Evolutionary conservation across 2,329 filamentous ascomycete species (phyloP).

Genomic region (Cercospora nicotianae): DNA sequence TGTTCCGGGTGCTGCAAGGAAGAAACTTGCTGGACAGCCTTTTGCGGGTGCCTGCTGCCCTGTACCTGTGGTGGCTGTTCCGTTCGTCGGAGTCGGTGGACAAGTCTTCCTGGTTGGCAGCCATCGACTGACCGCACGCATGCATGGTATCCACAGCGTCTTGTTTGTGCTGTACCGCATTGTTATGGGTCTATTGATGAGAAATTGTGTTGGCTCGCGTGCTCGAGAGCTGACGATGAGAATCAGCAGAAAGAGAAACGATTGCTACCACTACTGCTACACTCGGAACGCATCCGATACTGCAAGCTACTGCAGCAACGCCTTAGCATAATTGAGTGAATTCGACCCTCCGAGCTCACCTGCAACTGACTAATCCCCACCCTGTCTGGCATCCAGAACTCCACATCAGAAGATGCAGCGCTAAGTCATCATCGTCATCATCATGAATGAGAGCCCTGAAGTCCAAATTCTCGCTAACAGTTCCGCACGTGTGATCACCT

Average conservation of each 20-base stretch:
- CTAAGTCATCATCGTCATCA: background rate
- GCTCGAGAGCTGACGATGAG: background rate
- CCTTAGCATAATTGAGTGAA: background rate
- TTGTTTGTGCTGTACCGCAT: background rate
- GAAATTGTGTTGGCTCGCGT: background rate
- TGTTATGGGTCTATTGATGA: background rate
- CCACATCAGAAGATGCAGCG: background rate
- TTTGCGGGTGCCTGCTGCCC: background rate
- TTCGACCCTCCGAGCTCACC: background rate
- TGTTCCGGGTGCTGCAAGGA: background rate
- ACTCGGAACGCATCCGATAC: background rate
- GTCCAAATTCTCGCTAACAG: background rate
- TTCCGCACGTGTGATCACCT: background rate
- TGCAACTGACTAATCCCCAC: background rate
- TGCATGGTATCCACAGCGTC: background rate
- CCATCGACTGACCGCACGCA: background rate
- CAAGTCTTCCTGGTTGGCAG: background rate
- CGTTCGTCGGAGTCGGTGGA: background rate
- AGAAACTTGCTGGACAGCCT: background rate
- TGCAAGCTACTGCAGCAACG: background rate
- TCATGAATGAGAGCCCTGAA: background rate
- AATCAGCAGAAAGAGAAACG: too few species aligned
- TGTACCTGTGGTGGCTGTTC: background rate
- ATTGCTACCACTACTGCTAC: background rate
- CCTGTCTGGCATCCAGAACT: background rate